phyloP scores from a whole-genome alignment of 1,139 yeast genomes.

The Oligophagozyma castellii region DNA sequence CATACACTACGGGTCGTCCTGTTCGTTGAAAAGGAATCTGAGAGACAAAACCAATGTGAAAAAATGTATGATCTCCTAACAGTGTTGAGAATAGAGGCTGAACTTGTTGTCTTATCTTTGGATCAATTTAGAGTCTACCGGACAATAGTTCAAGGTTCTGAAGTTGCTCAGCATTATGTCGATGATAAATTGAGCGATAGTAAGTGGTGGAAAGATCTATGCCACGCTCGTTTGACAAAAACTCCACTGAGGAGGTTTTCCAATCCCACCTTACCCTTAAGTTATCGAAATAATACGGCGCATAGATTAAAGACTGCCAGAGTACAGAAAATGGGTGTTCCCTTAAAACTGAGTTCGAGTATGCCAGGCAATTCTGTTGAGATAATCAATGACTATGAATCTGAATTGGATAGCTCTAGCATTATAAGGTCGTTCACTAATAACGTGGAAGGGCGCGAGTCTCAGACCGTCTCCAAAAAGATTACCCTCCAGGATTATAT shows the following conservation, averaged over 20 bases:
- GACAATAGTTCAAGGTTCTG: constrained; percentile 57
- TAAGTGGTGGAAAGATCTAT: constrained; percentile 57
- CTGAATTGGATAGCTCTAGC: constrained; percentile 15
- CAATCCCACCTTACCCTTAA: constrained; percentile 5
- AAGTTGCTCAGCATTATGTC: constrained; percentile 23
- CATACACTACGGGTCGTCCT: constrained; percentile 69
- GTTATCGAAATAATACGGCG: constrained; percentile 4
- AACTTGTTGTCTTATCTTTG: constrained; percentile 56
- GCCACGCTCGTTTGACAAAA: constrained; percentile 37
- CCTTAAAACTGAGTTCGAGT: constrained; percentile 59
- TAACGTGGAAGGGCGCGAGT: constrained; percentile 2
- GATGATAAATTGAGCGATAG: constrained; percentile 27
- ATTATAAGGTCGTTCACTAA: no score
- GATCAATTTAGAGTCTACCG: constrained; percentile 56
- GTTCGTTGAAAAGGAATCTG: constrained; percentile 66
- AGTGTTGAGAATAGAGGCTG: constrained; percentile 74
- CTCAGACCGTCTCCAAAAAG: constrained; percentile 4
- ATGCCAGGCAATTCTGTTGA: constrained; percentile 21
- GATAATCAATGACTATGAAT: constrained; percentile 9
- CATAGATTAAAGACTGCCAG: constrained; percentile 38
- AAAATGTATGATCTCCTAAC: constrained; percentile 51
- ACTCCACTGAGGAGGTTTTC: constrained; percentile 20
- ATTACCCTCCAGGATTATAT: background rate
- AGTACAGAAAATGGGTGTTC: constrained; percentile 58
- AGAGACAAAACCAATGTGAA: constrained; percentile 53